Evolutionary conservation across 345 rosid species (phyloP), one percentile per base, ranked within the genome.

Genomic region (Brassica napus): DNA sequence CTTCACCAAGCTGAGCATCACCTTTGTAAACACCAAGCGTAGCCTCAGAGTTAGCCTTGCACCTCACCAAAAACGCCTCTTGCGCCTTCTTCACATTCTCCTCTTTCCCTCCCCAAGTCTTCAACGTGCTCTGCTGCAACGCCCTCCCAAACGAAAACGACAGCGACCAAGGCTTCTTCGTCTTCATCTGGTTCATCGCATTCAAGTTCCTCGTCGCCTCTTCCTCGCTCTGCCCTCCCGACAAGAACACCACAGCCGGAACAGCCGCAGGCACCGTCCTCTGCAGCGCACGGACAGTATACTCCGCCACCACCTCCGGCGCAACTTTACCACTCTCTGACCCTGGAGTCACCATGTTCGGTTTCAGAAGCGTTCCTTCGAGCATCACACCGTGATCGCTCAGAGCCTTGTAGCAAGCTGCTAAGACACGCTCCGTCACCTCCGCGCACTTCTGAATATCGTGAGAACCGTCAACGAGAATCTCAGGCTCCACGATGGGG

Each of bases 261-360:
- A 94, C 98, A 0, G 98, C 98, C 1, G 94, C 69, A 3, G 98
- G 97, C 73, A 92, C 86, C 0, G 97, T 92, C 23, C 97, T 86
- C 76, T 88, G 95, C 12, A 94, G 86, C 15, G 97, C 92, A 4
- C 92, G 89, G 49, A 92, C 89, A 0, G 95, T 92, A 83, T 82
- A 74, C 86, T 91, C 90, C 0, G 98, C 98, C 9, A 92, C 82
- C 61, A 92, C 93, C 73, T 92, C 92, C 0, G 94, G 92, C 1
- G 91, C 49, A 74, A 91, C 98, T 84, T 94, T 92, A 1, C 86
- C 82, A 4, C 97, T 69, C 6, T 90, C 96, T 0, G 98, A 94
- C 16, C 98, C 98, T 0, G 95, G 97, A 72, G 98, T 92, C 28
- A 94, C 98, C 98, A 92, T 94, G 92, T 91, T 94, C 11, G 97